These are phyloP conservation scores for Talaromyces atroroseus DNA, from an alignment of 2,329 filamentous ascomycete species.

Conservation along the genomic window DNA sequence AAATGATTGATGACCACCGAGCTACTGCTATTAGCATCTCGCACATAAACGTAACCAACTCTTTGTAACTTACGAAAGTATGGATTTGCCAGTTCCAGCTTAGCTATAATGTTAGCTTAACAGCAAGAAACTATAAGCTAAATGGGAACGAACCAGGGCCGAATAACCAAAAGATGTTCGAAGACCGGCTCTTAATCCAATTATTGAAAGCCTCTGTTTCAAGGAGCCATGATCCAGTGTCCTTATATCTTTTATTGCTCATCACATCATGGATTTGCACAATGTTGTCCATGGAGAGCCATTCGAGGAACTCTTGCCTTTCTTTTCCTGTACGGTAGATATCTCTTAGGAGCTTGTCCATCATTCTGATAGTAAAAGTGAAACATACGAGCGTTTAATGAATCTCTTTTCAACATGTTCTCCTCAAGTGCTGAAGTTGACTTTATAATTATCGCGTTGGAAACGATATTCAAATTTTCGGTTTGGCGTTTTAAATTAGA, in stretches of 20 bases:
- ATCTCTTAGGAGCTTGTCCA: background rate
- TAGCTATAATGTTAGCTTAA: background rate
- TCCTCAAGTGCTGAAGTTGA: conserved; percentile 1
- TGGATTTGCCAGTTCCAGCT: conserved; percentile 14
- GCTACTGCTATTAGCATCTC: background rate
- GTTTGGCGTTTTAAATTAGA: conserved; percentile 8
- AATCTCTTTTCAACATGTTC: background rate
- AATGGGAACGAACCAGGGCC: conserved; percentile 6
- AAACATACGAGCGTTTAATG: background rate
- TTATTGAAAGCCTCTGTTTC: background rate
- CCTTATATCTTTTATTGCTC: conserved; percentile 3
- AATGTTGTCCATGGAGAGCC: conserved; percentile 8
- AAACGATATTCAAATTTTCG: background rate
- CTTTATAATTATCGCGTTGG: conserved; percentile 7
- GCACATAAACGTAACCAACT: background rate
- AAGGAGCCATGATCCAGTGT: conserved; percentile 13
- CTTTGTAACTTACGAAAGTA: conserved; percentile 11
- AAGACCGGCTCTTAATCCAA: background rate
- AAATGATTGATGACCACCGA: conserved; percentile 13
- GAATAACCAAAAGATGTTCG: conserved; percentile 4
- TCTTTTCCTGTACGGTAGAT: background rate
- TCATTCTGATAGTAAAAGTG: background rate
- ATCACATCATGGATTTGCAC: background rate
- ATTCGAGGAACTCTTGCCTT: conserved; percentile 9
- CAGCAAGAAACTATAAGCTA: background rate